These are phyloP conservation scores for Exophiala mesophila DNA, from an alignment of 2,329 filamentous ascomycete genomes.

Conservation along the genomic window DNA sequence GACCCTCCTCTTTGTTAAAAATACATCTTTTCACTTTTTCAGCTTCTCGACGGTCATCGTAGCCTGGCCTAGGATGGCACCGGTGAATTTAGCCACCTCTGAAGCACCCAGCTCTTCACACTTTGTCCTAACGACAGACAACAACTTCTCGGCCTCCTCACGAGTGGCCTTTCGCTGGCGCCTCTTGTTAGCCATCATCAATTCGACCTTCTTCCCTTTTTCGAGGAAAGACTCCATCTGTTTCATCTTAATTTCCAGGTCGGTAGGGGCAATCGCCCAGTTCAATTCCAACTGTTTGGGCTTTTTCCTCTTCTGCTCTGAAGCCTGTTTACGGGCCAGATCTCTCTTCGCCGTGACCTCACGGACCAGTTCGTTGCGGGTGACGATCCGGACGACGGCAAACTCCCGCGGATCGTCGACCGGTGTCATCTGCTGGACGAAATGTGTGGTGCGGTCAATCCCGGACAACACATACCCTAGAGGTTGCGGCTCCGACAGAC, in stretches of 20 bases:
- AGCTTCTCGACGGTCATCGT: constrained; percentile 19
- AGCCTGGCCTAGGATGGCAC: constrained; percentile 34
- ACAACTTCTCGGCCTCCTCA: constrained; percentile 57
- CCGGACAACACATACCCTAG: constrained; percentile 32
- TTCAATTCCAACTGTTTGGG: constrained; percentile 81
- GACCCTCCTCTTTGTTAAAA: too few species aligned
- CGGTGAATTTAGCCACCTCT: constrained; percentile 40
- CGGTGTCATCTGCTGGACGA: constrained; percentile 47
- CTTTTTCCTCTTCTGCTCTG: constrained; percentile 33
- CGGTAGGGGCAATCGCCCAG: constrained; percentile 76
- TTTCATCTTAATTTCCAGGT: constrained; percentile 66
- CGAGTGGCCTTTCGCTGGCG: constrained; percentile 54
- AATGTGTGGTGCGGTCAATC: constrained; percentile 47
- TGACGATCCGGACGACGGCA: constrained; percentile 68
- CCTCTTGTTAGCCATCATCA: constrained; percentile 65
- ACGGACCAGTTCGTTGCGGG: constrained; percentile 50
- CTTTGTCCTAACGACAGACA: constrained; percentile 48
- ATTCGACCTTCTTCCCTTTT: constrained; percentile 70
- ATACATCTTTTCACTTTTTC: too few species aligned
- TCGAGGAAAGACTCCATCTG: constrained; percentile 64
- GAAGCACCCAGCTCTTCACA: constrained; percentile 40
- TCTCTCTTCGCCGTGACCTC: constrained; percentile 37
- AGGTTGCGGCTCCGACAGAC: constrained; percentile 14
- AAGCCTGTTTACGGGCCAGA: constrained; percentile 33
- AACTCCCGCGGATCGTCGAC: constrained; percentile 28